Evolutionary conservation across 2,329 filamentous ascomycete genomes (phyloP).

Genomic region (Arthrobotrys sinensis): DNA sequence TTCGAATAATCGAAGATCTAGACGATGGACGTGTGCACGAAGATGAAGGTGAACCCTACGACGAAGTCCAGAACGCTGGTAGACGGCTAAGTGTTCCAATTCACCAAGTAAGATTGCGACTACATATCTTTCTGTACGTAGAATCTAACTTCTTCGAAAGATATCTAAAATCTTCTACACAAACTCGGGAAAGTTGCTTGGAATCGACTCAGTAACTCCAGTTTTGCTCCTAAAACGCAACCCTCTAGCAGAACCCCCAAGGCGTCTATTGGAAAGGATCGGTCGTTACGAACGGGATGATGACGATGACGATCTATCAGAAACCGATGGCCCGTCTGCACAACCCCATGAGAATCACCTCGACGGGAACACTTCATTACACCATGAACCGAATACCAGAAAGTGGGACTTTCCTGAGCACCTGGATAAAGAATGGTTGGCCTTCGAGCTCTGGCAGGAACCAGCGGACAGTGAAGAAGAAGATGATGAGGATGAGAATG

Average conservation of each 20-base stretch:
- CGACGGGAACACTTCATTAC: slow-evolving; percentile 61
- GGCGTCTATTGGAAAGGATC: slow-evolving; percentile 72
- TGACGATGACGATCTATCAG: slow-evolving; percentile 65
- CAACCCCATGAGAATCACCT: slow-evolving; percentile 68
- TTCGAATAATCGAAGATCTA: slow-evolving; percentile 86
- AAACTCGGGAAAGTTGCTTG: slow-evolving; percentile 89
- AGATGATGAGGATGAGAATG: slow-evolving; percentile 67
- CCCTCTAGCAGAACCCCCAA: slow-evolving; percentile 75
- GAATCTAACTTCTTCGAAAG: slow-evolving; percentile 26
- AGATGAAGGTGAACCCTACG: slow-evolving; percentile 76
- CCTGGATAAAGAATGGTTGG: slow-evolving; percentile 91
- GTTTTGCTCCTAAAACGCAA: slow-evolving; percentile 83
- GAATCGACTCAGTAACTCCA: slow-evolving; percentile 82
- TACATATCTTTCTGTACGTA: not conserved
- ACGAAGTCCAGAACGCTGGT: slow-evolving; percentile 75
- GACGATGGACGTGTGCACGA: slow-evolving; percentile 79
- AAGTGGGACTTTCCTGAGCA: slow-evolving; percentile 78
- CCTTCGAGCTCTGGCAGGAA: slow-evolving; percentile 85
- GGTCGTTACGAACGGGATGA: slow-evolving; percentile 65
- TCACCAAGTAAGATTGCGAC: slow-evolving; percentile 70
- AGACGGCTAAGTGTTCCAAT: slow-evolving; percentile 78
- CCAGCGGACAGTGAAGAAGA: slow-evolving; percentile 72
- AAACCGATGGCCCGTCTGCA: slow-evolving; percentile 60
- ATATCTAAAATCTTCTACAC: slow-evolving; percentile 95
- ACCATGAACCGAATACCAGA: slow-evolving; percentile 65